Evolutionary conservation across 129 eudicot genomes (phyloP), one percentile per base, ranked within the genome.

Genomic region (Cynara cardunculus): DNA sequence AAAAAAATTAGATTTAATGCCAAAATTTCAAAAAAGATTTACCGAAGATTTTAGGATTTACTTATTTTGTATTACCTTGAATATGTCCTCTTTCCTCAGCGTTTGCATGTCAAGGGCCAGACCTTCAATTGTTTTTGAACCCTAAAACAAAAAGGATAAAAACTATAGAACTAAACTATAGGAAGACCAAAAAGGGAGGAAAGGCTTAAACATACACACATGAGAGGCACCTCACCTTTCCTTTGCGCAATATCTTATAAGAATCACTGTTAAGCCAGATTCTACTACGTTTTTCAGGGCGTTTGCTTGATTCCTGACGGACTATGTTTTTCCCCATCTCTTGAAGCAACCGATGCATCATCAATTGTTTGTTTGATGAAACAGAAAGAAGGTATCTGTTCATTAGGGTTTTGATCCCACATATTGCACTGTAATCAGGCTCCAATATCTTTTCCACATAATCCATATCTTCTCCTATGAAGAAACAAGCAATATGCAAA

Each of bases 401-500:
- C 9, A 32, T 49, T 27, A 84, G 34, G 25, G 44, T 46, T n/a
- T 28, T 31, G 22, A 84, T 73, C 53, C 87, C 87, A 49, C 39
- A 44, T 62, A 30, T 49, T 7, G 77, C 80, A 39, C 32, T 28
- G 1, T 53, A 73, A 25, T 79, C 87, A 4, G 30, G 71, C 76
- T 67, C 80, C 26, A 84, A 25, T 79, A 84, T 84, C 46, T 64
- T 73, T 21, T 11, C 61, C 25, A 79, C 82, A 68, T 84, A 62
- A 79, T 73, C 80, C 22, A 28, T 73, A 56, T 78, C 87, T 27
- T 65, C 66, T 0, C 88, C 88, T 32, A 87, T 25, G 74, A 87
- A 87, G 64, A 87, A 87, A 82, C 86, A 79, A 71, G 88, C 86
- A 74, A 87, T 87, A 32, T 84, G 34, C 22, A 87, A 22, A 73